These are phyloP conservation scores for Agaricales sp. DNA, from an alignment of 1,284 basidiomycete genomes.

Conservation along the genomic window DNA sequence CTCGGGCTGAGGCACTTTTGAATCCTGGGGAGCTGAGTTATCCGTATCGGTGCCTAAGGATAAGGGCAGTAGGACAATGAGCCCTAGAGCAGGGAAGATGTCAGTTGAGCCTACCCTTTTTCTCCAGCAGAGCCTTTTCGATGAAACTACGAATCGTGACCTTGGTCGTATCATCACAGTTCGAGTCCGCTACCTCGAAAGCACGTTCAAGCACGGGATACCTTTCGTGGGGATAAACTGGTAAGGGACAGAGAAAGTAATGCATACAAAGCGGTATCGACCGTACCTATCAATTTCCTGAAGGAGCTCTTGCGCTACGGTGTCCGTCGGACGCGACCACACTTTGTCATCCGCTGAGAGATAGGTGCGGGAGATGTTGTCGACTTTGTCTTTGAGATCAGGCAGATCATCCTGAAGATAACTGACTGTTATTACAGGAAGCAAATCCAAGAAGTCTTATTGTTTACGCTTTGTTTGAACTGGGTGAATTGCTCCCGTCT, in stretches of 20 bases:
- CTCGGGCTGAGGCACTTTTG: too few relatives aligned
- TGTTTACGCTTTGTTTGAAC: constrained; percentile 54
- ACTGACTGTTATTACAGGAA: too few relatives aligned
- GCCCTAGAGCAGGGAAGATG: too few relatives aligned
- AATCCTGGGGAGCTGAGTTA: too few relatives aligned
- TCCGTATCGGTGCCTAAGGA: too few relatives aligned
- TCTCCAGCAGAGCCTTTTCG: constrained; percentile 30
- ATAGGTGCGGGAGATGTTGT: constrained; percentile 47
- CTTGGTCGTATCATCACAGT: constrained; percentile 40
- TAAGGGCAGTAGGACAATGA: too few relatives aligned
- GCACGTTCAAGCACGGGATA: constrained; percentile 57
- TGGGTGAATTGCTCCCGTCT: constrained; percentile 53
- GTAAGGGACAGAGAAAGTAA: too few relatives aligned
- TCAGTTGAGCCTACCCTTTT: too few relatives aligned
- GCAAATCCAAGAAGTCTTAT: neutral
- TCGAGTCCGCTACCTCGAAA: constrained; percentile 38
- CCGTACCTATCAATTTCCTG: constrained; percentile 61
- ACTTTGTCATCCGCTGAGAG: constrained; percentile 40
- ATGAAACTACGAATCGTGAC: constrained; percentile 32
- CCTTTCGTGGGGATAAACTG: too few relatives aligned
- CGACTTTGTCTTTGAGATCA: constrained; percentile 16
- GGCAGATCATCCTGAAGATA: constrained; percentile 4
- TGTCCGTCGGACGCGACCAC: constrained; percentile 33
- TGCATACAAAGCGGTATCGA: too few relatives aligned
- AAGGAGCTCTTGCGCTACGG: constrained; percentile 47